phyloP scores from a whole-genome alignment of 257 asterid species.

The Cordia subcordata region DNA sequence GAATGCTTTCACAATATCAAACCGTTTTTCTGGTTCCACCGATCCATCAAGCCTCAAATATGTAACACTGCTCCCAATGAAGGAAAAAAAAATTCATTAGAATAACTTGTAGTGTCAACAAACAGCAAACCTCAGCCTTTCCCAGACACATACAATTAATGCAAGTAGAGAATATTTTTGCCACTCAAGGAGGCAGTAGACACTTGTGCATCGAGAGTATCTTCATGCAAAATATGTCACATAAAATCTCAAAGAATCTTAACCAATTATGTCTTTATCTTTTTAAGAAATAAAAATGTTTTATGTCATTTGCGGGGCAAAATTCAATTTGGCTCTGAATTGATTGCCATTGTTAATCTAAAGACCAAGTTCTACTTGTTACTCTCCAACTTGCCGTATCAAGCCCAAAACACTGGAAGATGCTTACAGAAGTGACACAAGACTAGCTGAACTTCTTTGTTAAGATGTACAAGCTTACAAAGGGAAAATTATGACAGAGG shows the following conservation, averaged over 20 bases:
- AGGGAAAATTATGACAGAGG: too few species aligned
- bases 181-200: too few species aligned
- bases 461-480: too few species aligned
- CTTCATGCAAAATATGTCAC: too few species aligned
- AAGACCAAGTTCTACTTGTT: neutral
- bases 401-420: neutral
- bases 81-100: slow-evolving; percentile 17
- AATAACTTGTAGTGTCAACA: neutral
- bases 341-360: too few species aligned
- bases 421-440: neutral
- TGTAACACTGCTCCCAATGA: slow-evolving; percentile 58
- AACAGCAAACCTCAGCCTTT: neutral
- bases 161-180: too few species aligned
- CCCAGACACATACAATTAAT: neutral
- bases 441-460: neutral
- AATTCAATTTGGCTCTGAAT: too few species aligned
- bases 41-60: slow-evolving; percentile 99
- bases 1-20: slow-evolving; percentile 95
- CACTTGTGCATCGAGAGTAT: too few species aligned
- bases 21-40: slow-evolving; percentile 87
- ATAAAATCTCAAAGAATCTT: too few species aligned
- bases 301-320: too few species aligned
- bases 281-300: too few species aligned
- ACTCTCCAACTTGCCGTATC: neutral
- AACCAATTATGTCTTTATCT: too few species aligned